These are phyloP conservation scores for Rhizomucor miehei DNA, from an alignment of 371 early-diverging fungal genomes.

Conservation along the genomic window DNA sequence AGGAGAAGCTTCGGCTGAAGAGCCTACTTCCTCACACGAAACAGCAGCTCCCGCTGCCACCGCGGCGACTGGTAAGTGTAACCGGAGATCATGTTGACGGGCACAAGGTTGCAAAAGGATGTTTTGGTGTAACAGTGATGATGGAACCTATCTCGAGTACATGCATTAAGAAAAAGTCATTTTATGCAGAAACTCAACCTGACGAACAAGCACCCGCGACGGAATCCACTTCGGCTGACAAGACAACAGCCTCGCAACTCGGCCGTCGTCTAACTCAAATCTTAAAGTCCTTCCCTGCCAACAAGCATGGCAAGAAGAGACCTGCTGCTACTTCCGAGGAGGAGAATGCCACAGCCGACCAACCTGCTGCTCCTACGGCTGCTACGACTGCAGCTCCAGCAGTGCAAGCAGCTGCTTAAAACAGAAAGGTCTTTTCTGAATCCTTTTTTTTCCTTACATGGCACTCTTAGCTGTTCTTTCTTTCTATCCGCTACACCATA, in stretches of 20 bases:
- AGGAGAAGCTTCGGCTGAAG: constrained; percentile 8
- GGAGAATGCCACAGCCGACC: neutral
- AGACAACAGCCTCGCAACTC: constrained; percentile 28
- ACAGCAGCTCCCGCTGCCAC: constrained; percentile 7
- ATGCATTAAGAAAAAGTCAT: neutral
- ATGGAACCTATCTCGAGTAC: neutral
- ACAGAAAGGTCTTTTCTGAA: constrained; percentile 4
- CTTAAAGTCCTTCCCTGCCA: constrained; percentile 23
- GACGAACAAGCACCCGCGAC: constrained; percentile 10
- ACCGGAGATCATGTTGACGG: too few relatives aligned
- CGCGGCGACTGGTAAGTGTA: constrained; percentile 1
- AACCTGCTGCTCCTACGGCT: constrained; percentile 12
- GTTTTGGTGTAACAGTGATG: neutral
- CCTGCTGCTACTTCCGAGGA: neutral
- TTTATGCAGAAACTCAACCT: neutral
- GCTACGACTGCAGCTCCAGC: constrained; percentile 6
- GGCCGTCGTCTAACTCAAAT: constrained; percentile 39
- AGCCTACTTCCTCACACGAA: constrained; percentile 10
- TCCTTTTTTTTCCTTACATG: neutral
- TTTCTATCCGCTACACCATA: neutral
- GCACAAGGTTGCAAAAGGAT: neutral
- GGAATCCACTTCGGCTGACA: constrained; percentile 25
- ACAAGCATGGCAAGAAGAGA: constrained; percentile 6
- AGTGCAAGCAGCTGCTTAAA: constrained; percentile 15
- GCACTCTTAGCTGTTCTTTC: too few relatives aligned